Base-by-base conservation (phyloP, 495 filamentous ascomycete genomes). In the Aspergillus leporis region DNA sequence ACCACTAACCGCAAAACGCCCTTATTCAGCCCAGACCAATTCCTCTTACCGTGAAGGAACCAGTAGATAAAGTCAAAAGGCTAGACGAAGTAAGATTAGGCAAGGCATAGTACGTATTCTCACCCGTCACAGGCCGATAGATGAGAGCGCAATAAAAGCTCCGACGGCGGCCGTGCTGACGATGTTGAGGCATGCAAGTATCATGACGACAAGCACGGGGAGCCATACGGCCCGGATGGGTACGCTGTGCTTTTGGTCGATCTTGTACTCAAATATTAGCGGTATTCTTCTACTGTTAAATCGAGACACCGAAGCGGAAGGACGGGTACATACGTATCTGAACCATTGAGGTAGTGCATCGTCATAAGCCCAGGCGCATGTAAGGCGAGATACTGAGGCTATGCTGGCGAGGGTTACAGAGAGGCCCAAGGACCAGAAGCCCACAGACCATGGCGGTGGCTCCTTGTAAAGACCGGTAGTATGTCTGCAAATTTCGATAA, bases 101-200 rank as follows among this genome's bases (percentile, higher is more conserved):
- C 2, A 59, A 34, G 0, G 66, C 63, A 53, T 70, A 73, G 34
- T 73, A 71, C 66, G 71, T 64, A 25, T 59, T 64, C 45, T 53
- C 47, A 0, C 64, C 62, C 6, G 66, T 68, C 38, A 71, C 61
- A 81, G 61, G 3, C 75, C 75, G 46, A 69, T 70, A 7, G 78
- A 67, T 2, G 71, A 65, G 0, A 81, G 59, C 0, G 78, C 83
- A n/a, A 75, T 66, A 34, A 85, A 75, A 13, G 77, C 78, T 59
- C 82, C 81, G 62, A 86, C 79, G 12, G 82, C 83, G 4, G 77
- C 74, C 6, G 70, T 57, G 2, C 76, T 81, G 19, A 79, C 81
- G 52, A 87, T 77, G 57, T 83, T 84, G 64, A 87, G 82, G 25
- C 85, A 69, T 1, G 79, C 78, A 3, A 85, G 57, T 31, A 83